phyloP scores from a whole-genome alignment of 2,329 filamentous ascomycete genomes.

The Colletotrichum camelliae region DNA sequence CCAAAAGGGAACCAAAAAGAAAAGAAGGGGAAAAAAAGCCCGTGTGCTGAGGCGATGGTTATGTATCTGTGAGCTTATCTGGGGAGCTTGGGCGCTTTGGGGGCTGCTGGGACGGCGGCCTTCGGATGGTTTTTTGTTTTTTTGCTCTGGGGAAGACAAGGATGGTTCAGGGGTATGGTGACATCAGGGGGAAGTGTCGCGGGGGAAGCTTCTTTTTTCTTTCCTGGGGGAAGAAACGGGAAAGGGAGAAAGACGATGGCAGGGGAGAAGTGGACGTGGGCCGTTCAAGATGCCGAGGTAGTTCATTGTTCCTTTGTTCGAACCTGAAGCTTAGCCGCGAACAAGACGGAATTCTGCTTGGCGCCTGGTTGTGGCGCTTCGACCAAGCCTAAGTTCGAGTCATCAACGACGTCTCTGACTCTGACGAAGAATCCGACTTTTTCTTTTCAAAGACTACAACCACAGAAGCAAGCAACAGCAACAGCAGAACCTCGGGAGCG shows the following conservation, averaged over 20 bases:
- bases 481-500: not conserved
- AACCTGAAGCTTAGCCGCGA: not conserved
- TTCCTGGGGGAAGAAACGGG: not conserved
- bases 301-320: not conserved
- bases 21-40: not conserved
- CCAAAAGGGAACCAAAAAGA: not conserved
- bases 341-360: not conserved
- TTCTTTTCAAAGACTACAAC: not conserved
- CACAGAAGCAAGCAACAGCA: not conserved
- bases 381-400: not conserved
- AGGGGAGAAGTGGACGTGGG: not conserved
- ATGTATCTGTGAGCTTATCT: not conserved
- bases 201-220: not conserved
- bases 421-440: too few species aligned
- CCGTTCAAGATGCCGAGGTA: not conserved
- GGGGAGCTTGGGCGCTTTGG: not conserved
- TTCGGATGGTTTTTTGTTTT: not conserved
- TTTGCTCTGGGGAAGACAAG: not conserved
- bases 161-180: not conserved
- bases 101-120: not conserved
- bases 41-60: not conserved
- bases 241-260: not conserved
- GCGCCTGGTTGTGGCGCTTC: slow-evolving; percentile 2
- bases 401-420: not conserved
- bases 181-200: not conserved